Conservation (phyloP, 1,284 basidiomycete species). For the Moesziomyces aphidis region DNA sequence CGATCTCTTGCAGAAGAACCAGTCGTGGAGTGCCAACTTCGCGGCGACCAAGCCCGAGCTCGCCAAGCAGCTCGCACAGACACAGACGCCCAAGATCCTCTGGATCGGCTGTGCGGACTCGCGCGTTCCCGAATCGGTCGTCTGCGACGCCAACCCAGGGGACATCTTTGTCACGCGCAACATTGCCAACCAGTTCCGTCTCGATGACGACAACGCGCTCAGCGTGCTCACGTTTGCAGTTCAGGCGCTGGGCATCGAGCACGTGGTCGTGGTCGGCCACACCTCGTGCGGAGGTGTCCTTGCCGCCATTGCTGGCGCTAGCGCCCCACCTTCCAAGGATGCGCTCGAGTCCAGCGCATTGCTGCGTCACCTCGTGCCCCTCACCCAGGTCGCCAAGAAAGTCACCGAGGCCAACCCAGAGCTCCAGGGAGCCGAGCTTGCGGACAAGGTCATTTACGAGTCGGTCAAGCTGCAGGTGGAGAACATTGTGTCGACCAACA, state of each 20-base stretch:
- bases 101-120: slow-evolving; percentile 74
- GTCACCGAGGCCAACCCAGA: slow-evolving; percentile 37
- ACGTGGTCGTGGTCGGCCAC: slow-evolving; percentile 76
- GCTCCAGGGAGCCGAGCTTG: slow-evolving; percentile 29
- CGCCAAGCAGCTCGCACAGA: slow-evolving; percentile 74
- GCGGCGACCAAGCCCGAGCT: slow-evolving; percentile 73
- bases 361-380: slow-evolving; percentile 58
- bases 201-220: slow-evolving; percentile 80
- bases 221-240: slow-evolving; percentile 87
- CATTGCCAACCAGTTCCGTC: slow-evolving; percentile 74
- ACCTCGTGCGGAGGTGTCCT: slow-evolving; percentile 69
- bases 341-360: slow-evolving; percentile 48
- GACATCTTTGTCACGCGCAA: slow-evolving; percentile 68
- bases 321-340: slow-evolving; percentile 25
- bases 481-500: slow-evolving; percentile 76
- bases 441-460: slow-evolving; percentile 51
- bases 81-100: slow-evolving; percentile 80
- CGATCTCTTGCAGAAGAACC: slow-evolving; percentile 50
- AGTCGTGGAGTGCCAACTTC: slow-evolving; percentile 49
- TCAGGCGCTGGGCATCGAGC: slow-evolving; percentile 80
- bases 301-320: slow-evolving; percentile 64
- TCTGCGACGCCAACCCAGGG: slow-evolving; percentile 62
- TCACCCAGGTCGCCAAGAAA: slow-evolving; percentile 56
- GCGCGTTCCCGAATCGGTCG: slow-evolving; percentile 71
- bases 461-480: slow-evolving; percentile 80